Conservation (phyloP, 768 basidiomycete genomes). For the Strobilomyces dryophilus region DNA sequence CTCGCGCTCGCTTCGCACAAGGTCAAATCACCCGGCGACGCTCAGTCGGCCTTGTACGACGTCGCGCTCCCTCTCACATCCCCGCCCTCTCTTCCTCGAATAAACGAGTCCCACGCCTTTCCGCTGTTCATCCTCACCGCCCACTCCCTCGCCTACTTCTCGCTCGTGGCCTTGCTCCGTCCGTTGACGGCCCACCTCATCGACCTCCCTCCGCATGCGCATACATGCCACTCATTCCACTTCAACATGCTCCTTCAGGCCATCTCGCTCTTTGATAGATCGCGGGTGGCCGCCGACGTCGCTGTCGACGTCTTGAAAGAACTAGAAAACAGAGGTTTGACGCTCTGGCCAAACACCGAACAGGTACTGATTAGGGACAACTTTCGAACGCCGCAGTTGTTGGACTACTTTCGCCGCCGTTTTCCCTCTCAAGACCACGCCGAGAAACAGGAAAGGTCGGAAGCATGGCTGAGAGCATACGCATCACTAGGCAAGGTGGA, state of each 20-base stretch:
- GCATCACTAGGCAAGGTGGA: conserved; percentile 31
- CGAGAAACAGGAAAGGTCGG: conserved; percentile 2
- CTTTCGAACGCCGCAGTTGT: conserved; percentile 47
- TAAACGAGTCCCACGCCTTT: conserved; percentile 2
- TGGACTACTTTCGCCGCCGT: conserved; percentile 39
- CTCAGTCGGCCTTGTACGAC: conserved; percentile 39
- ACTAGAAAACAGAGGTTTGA: conserved; percentile 45
- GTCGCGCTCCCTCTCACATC: conserved; percentile 41
- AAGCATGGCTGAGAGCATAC: conserved; percentile 21
- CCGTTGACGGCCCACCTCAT: conserved; percentile 43
- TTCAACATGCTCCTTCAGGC: conserved; percentile 56
- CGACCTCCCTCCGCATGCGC: conserved; percentile 18
- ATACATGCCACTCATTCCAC: conserved; percentile 24
- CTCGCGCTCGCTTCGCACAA: conserved; percentile 46
- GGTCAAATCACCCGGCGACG: conserved; percentile 43
- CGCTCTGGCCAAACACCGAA: conserved; percentile 41
- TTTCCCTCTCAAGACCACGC: neutral
- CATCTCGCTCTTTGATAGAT: conserved; percentile 41
- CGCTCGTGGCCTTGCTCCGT: conserved; percentile 44
- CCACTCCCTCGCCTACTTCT: conserved; percentile 47
- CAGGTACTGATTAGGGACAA: conserved; percentile 44
- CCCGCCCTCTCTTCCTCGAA: conserved; percentile 22
- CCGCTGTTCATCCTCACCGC: conserved; percentile 27
- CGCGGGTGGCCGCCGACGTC: conserved; percentile 36
- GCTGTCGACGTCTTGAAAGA: conserved; percentile 40